These are phyloP conservation scores for Hondaea fermentalgiana DNA, from an alignment of 108 stramenopile genomes.

Conservation along the genomic window DNA sequence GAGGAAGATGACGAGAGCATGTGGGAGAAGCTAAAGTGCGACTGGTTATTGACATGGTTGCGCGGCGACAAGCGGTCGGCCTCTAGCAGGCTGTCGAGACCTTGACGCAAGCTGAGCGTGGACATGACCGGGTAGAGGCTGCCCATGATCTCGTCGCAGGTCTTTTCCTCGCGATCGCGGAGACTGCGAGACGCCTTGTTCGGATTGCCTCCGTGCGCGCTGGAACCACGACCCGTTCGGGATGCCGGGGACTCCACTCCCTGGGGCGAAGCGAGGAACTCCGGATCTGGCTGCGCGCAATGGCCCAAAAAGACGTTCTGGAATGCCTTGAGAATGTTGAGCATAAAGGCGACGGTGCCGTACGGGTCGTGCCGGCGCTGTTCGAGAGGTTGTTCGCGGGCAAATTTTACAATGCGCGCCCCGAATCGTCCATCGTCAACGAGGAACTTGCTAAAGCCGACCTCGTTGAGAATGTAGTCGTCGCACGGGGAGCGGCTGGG, in stretches of 20 bases:
- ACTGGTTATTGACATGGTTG: background rate
- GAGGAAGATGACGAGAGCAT: background rate
- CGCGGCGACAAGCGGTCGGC: background rate
- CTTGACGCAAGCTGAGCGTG: background rate
- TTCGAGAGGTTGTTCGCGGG: background rate
- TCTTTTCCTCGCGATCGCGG: background rate
- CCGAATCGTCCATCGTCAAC: background rate
- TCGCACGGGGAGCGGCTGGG: background rate
- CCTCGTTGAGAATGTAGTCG: background rate
- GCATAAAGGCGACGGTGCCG: background rate
- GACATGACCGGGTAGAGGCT: conserved; percentile 8
- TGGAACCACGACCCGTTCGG: too few relatives aligned
- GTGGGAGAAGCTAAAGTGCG: background rate
- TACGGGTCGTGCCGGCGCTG: background rate
- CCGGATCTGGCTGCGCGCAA: background rate
- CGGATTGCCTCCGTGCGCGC: too few relatives aligned
- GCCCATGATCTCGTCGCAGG: background rate
- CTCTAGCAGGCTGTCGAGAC: background rate
- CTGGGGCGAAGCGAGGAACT: background rate
- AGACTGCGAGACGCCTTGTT: background rate
- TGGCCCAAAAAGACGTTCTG: background rate
- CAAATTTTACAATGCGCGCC: background rate
- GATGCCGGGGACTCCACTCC: background rate
- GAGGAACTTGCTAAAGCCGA: background rate
- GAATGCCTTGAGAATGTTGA: background rate